A percentile compares a stretch with the other conserved stretches of the same genome.
Evolutionary conservation across 2,329 filamentous ascomycete species (phyloP).

Genomic region (Ceratocystis smalleyi): DNA sequence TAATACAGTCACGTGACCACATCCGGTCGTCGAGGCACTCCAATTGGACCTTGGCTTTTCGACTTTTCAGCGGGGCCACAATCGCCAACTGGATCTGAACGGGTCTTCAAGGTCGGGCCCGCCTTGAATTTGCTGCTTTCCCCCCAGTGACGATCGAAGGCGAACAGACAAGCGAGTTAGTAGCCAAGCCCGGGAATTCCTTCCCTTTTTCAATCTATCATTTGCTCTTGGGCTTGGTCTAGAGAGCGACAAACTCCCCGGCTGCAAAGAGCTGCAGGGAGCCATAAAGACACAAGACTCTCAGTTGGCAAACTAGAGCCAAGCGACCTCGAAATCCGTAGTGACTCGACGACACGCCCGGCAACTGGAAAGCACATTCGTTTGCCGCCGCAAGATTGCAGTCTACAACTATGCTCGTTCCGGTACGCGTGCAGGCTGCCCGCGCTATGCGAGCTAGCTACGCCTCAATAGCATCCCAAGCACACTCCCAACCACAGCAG

Average conservation of each 20-base stretch:
- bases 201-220: no score
- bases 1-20: no score
- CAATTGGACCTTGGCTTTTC: background rate
- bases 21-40: no score
- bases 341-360: background rate
- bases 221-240: no score
- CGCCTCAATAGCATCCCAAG: background rate
- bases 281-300: no score
- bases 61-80: background rate
- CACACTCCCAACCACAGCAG: conserved; percentile 54
- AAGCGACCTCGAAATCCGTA: background rate
- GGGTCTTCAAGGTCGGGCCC: background rate
- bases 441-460: background rate
- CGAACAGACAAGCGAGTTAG: background rate
- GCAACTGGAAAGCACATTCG: background rate
- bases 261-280: no score
- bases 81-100: background rate
- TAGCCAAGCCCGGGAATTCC: no score
- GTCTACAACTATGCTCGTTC: conserved; percentile 7
- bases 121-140: background rate
- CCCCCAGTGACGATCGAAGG: background rate
- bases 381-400: background rate
- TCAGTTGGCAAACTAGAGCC: no score
- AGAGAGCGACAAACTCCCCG: no score
- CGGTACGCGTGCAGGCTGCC: conserved; percentile 9